These are phyloP conservation scores for Alternaria angustiovoidea DNA, from an alignment of 2,329 filamentous ascomycete species.

Conservation along the genomic window DNA sequence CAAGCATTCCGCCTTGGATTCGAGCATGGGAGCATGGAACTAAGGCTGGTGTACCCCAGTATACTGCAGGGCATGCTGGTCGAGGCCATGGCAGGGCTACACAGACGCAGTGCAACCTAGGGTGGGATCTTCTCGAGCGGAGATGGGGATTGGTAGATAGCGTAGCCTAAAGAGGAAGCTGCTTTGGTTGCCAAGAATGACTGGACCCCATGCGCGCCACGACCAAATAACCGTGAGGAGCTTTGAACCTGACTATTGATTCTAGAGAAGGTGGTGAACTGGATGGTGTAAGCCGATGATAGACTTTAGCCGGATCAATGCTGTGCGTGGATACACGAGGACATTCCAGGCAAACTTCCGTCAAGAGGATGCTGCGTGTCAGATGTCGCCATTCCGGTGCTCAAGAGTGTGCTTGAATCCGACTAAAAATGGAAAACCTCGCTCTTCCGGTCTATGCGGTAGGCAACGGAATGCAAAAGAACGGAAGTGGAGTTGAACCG, in stretches of 20 bases:
- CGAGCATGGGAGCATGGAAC: conserved; percentile 17
- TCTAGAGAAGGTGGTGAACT: conserved; percentile 4
- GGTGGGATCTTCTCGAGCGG: conserved; percentile 3
- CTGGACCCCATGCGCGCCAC: conserved; percentile 18
- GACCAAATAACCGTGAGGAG: conserved; percentile 8
- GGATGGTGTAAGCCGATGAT: conserved; percentile 10
- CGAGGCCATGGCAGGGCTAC: conserved; percentile 13
- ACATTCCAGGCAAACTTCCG: conserved; percentile 2
- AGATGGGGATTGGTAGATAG: conserved; percentile 19
- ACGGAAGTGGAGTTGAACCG: neutral
- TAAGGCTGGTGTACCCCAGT: conserved; percentile 14
- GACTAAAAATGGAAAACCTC: neutral
- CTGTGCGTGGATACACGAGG: neutral
- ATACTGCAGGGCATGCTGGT: conserved; percentile 11
- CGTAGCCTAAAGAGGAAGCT: conserved; percentile 29
- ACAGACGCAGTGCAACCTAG: conserved; percentile 7
- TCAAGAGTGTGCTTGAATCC: neutral
- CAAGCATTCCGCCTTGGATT: conserved; percentile 21
- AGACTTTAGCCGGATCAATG: conserved; percentile 6
- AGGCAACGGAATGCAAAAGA: neutral
- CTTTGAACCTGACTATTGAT: conserved; percentile 1
- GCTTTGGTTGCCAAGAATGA: conserved; percentile 23
- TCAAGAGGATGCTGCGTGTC: neutral
- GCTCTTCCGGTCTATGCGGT: neutral
- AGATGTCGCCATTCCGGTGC: neutral